Evolutionary conservation across 106 monocot genomes (phyloP), one percentile per base, ranked within the genome.

Genomic region (Vanilla planifolia): DNA sequence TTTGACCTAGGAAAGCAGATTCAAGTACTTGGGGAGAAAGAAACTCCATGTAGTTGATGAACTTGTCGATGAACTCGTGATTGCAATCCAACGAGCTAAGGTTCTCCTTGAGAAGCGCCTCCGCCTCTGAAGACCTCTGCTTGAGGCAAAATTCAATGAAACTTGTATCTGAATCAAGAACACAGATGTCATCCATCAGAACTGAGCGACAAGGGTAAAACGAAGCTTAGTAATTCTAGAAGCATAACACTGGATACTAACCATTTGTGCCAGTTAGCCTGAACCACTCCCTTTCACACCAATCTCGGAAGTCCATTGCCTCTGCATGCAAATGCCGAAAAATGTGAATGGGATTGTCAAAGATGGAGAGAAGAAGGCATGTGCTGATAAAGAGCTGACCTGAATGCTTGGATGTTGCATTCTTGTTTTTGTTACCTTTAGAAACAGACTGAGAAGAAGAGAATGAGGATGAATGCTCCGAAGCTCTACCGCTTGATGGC

Each of bases 141-240:
- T 88, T 85, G 29, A 85, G 39, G 68, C 98, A 99, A 45, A 73
- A 99, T 62, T 92, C 88, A n/a, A 99, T 53, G 72, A 99, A 99
- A 53, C 79, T 79, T 35, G 77, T 85, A 72, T 99, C 98, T 92
- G 55, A 48, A 26, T 47, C 33, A 56, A 51, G 11, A 10, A 37
- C 11, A 25, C n/a, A 60, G 27, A 28, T 20, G 0, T 7, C 25
- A 23, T 4, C 19, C 4, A 45, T 45, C 14, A 45, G 19, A 45
- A 45, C 4, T 17, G 19, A 16, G 14, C 24, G 5, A 22, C 8
- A 23, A n/a, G n/a, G n/a, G n/a, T n/a, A n/a, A n/a, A n/a, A n/a
- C n/a, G n/a, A 40, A 40, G 39, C 13, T 40, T 40, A 0, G 39
- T n/a, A n/a, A n/a, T n/a, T n/a, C n/a, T n/a, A n/a, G n/a, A n/a